Conservation (phyloP, 2,329 filamentous ascomycete species). For the Xylariaceae sp. region DNA sequence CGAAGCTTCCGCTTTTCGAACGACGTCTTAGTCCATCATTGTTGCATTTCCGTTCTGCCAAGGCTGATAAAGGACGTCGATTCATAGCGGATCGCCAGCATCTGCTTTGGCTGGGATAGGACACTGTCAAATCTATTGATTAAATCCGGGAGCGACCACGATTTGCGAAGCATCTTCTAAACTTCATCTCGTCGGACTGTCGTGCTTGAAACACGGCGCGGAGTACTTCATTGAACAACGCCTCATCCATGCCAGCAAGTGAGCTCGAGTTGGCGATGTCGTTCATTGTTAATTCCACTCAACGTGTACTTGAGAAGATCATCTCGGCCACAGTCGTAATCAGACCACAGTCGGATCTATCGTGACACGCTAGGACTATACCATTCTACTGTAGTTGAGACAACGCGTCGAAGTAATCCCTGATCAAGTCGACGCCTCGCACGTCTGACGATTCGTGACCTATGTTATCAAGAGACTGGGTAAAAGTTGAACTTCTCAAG, state of each 20-base stretch:
- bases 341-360: constrained; percentile 89
- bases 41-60: constrained; percentile 73
- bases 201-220: constrained; percentile 95
- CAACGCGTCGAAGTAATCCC: constrained; percentile 89
- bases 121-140: constrained; percentile 84
- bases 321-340: constrained; percentile 92
- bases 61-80: constrained; percentile 68
- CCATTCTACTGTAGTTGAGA: constrained; percentile 58
- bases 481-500: constrained; percentile 86
- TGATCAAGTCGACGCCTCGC: constrained; percentile 76
- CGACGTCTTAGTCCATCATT: constrained; percentile 86
- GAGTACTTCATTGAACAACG: constrained; percentile 97
- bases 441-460: constrained; percentile 89
- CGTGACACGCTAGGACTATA: constrained; percentile 88
- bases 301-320: constrained; percentile 96
- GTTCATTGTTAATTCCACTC: constrained; percentile 83
- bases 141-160: constrained; percentile 79
- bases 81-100: constrained; percentile 71
- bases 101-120: constrained; percentile 68
- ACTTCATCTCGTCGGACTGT: constrained; percentile 79
- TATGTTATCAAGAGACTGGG: constrained; percentile 84
- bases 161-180: constrained; percentile 88
- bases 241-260: constrained; percentile 67
- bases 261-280: constrained; percentile 65
- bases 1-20: constrained; percentile 87